A percentile compares a stretch with the other conserved stretches of the same genome.
These are phyloP conservation scores for Nemania sp. DNA, from an alignment of 2,329 filamentous ascomycete species.

Conservation along the genomic window DNA sequence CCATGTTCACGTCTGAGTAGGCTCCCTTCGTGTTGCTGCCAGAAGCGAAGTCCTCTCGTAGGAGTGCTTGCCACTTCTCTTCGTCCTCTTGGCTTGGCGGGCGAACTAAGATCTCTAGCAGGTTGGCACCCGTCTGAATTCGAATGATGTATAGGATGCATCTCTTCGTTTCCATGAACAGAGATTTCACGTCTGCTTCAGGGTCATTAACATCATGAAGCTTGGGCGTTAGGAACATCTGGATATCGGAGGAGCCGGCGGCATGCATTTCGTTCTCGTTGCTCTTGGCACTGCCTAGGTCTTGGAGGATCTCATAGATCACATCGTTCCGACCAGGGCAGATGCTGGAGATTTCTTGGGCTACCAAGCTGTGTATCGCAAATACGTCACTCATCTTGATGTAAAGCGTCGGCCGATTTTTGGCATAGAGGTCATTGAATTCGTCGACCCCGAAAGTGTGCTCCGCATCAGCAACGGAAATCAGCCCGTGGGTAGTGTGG, in stretches of 20 bases:
- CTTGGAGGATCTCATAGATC: slow-evolving; percentile 86
- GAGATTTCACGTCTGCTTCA: slow-evolving; percentile 84
- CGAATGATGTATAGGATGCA: slow-evolving; percentile 97
- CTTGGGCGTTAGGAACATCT: slow-evolving; percentile 86
- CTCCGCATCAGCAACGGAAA: slow-evolving; percentile 84
- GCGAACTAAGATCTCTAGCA: slow-evolving; percentile 95
- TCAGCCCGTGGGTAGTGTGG: slow-evolving; percentile 74
- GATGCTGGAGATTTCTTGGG: slow-evolving; percentile 74
- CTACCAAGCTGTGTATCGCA: slow-evolving; percentile 87
- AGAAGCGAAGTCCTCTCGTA: slow-evolving; percentile 79
- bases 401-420: slow-evolving; percentile 96
- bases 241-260: slow-evolving; percentile 85
- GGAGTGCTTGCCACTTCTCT: slow-evolving; percentile 78
- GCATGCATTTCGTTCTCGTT: slow-evolving; percentile 93
- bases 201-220: slow-evolving; percentile 90
- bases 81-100: slow-evolving; percentile 87
- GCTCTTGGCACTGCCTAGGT: slow-evolving; percentile 92
- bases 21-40: slow-evolving; percentile 73
- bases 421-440: slow-evolving; percentile 96
- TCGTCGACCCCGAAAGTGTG: slow-evolving; percentile 97
- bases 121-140: slow-evolving; percentile 85
- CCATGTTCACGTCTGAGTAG: slow-evolving; percentile 86
- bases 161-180: slow-evolving; percentile 98
- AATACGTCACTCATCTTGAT: slow-evolving; percentile 99
- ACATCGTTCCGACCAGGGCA: slow-evolving; percentile 83